A percentile compares a stretch with the other conserved stretches of the same genome.
phyloP scores from a whole-genome alignment of 345 rosid species.

The Syzygium aromaticum region DNA sequence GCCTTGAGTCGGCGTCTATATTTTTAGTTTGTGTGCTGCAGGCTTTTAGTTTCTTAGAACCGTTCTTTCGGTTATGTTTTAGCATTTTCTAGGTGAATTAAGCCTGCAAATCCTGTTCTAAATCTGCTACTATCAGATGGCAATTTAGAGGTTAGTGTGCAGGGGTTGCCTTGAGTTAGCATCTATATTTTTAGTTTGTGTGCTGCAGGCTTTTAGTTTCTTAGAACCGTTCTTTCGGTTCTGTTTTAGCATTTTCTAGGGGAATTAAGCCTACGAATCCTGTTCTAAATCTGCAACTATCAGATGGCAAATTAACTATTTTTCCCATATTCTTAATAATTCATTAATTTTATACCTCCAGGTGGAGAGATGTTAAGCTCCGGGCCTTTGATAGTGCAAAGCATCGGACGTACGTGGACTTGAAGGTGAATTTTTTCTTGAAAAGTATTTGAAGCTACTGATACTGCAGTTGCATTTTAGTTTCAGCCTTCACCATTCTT shows the following conservation, averaged over 20 bases:
- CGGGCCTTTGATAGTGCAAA: slow-evolving; percentile 87
- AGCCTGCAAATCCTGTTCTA: neutral
- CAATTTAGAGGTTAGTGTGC: neutral
- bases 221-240: neutral
- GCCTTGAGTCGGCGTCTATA: neutral
- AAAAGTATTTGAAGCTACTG: neutral
- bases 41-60: neutral
- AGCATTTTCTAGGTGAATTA: neutral
- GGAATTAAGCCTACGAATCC: neutral
- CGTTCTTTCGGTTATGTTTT: neutral
- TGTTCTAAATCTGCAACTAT: neutral
- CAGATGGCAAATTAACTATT: neutral
- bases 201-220: neutral
- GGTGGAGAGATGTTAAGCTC: slow-evolving; percentile 97
- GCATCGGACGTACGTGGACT: slow-evolving; percentile 93
- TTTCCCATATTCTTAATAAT: neutral
- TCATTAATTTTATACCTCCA: slow-evolving; percentile 9
- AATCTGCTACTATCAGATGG: neutral
- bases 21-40: neutral
- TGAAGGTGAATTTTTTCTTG: slow-evolving; percentile 49
- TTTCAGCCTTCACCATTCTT: neutral
- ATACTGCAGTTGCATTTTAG: neutral
- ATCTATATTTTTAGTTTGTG: neutral
- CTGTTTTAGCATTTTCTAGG: neutral
- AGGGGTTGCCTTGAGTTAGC: neutral